Conservation (phyloP, 495 filamentous ascomycete genomes). For the Xylaria scruposa region DNA sequence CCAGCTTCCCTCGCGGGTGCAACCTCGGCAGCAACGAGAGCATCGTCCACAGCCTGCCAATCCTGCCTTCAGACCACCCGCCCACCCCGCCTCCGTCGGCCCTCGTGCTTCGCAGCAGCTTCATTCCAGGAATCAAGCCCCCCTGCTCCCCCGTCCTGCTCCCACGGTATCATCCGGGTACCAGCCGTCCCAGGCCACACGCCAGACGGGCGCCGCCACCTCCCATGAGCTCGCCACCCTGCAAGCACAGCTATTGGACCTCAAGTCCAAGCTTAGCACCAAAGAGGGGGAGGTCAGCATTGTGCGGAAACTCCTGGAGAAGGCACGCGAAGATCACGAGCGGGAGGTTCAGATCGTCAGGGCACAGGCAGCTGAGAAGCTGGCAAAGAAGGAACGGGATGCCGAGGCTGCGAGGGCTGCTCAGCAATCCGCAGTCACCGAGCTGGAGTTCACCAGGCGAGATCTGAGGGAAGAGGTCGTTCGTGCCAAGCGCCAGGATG, state of each 20-base stretch:
- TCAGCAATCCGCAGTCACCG: constrained; percentile 53
- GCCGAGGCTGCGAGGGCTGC: constrained; percentile 54
- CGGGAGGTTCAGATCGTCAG: constrained; percentile 53
- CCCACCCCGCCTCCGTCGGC: constrained; percentile 1
- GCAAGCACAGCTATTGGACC: constrained; percentile 43
- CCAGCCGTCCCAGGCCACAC: constrained; percentile 38
- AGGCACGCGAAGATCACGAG: constrained; percentile 49
- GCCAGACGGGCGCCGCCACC: constrained; percentile 22
- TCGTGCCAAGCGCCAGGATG: constrained; percentile 46
- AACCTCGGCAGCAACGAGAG: constrained; percentile 32
- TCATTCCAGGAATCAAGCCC: constrained; percentile 27
- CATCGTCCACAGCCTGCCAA: constrained; percentile 29
- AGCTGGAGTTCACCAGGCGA: constrained; percentile 59
- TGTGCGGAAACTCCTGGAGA: constrained; percentile 59
- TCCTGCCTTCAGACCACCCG: constrained; percentile 25
- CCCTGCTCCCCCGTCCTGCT: constrained; percentile 35
- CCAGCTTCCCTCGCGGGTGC: constrained; percentile 30
- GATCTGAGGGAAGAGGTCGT: constrained; percentile 58
- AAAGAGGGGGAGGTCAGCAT: constrained; percentile 60
- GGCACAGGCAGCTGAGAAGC: constrained; percentile 52
- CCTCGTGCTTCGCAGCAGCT: constrained; percentile 40
- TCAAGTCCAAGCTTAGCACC: constrained; percentile 51
- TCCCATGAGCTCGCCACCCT: constrained; percentile 36
- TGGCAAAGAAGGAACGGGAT: constrained; percentile 53
- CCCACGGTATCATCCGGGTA: constrained; percentile 36